phyloP scores from a whole-genome alignment of 2,329 filamentous ascomycete species.

The Leptographium galeiforme region DNA sequence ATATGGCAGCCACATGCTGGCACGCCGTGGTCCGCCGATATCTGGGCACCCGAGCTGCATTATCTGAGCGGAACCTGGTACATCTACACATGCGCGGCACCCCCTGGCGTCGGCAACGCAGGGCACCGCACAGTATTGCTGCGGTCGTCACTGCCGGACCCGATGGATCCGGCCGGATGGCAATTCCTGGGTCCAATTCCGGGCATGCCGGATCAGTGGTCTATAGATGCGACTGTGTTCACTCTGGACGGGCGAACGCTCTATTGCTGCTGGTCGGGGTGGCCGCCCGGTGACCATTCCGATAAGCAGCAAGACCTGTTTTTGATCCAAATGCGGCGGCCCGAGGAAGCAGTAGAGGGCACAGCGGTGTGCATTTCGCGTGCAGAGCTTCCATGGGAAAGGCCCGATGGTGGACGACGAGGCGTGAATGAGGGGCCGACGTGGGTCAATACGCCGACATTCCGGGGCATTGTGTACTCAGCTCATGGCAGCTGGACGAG shows the following conservation, averaged over 20 bases:
- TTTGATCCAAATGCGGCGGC: conserved; percentile 10
- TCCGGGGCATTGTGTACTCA: conserved; percentile 12
- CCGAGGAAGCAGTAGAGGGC: conserved; percentile 10
- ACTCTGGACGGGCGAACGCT: conserved; percentile 6
- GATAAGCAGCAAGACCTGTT: conserved; percentile 13
- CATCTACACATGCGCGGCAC: conserved; percentile 23
- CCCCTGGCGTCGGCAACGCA: conserved; percentile 3
- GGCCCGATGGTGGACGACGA: conserved; percentile 10
- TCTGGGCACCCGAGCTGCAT: conserved; percentile 45
- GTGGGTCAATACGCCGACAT: conserved; percentile 10
- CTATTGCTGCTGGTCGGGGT: conserved; percentile 13
- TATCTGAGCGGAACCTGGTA: conserved; percentile 37
- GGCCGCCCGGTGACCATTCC: conserved; percentile 10
- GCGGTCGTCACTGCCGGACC: background rate
- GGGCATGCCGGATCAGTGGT: conserved; percentile 12
- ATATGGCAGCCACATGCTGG: conserved; percentile 25
- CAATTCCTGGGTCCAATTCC: conserved; percentile 11
- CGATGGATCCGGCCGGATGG: conserved; percentile 6
- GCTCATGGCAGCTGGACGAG: conserved; percentile 13
- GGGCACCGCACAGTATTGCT: conserved; percentile 5
- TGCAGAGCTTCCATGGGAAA: conserved; percentile 10
- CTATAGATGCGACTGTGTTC: conserved; percentile 11
- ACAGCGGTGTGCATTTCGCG: conserved; percentile 9
- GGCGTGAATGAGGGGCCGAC: conserved; percentile 13
- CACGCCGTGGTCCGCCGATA: conserved; percentile 26